These are phyloP conservation scores for Hericium coralloides DNA, from an alignment of 768 basidiomycete genomes.

Conservation along the genomic window DNA sequence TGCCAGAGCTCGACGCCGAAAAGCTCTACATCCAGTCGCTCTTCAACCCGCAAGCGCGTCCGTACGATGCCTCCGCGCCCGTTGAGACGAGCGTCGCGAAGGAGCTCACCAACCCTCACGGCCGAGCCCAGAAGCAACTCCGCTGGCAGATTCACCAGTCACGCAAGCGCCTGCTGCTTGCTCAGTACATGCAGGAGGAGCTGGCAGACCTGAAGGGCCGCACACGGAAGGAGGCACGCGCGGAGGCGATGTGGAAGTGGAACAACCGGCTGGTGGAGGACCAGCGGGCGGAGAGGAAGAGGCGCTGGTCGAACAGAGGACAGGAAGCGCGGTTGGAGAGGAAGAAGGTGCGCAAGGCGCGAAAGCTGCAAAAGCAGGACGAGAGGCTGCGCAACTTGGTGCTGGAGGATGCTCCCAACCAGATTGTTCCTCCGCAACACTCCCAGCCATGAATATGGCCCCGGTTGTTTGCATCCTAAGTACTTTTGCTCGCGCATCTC, in stretches of 20 bases:
- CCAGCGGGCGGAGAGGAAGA: conserved; percentile 51
- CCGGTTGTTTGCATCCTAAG: background rate
- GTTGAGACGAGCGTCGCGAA: conserved; percentile 57
- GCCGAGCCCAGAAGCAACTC: conserved; percentile 71
- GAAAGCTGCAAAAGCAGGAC: conserved; percentile 21
- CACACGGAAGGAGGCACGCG: conserved; percentile 50
- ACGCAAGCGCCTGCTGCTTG: conserved; percentile 40
- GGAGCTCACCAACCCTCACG: conserved; percentile 76
- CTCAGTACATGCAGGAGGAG: conserved; percentile 38
- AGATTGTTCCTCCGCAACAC: conserved; percentile 17
- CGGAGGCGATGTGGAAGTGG: conserved; percentile 73
- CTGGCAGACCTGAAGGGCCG: conserved; percentile 51
- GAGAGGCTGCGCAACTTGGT: conserved; percentile 23
- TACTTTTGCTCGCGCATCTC: background rate
- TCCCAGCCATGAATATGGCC: background rate
- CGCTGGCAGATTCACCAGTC: conserved; percentile 58
- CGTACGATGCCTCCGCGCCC: conserved; percentile 44
- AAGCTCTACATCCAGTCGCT: conserved; percentile 48
- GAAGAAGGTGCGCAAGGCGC: conserved; percentile 18
- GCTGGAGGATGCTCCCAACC: conserved; percentile 22
- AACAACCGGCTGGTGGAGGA: conserved; percentile 49
- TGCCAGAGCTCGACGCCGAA: conserved; percentile 35
- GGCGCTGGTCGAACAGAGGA: conserved; percentile 37
- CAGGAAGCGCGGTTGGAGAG: conserved; percentile 18
- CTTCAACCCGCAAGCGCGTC: conserved; percentile 29